These are phyloP conservation scores for Rhizopogon vulgaris DNA, from an alignment of 768 basidiomycete genomes.

Conservation along the genomic window DNA sequence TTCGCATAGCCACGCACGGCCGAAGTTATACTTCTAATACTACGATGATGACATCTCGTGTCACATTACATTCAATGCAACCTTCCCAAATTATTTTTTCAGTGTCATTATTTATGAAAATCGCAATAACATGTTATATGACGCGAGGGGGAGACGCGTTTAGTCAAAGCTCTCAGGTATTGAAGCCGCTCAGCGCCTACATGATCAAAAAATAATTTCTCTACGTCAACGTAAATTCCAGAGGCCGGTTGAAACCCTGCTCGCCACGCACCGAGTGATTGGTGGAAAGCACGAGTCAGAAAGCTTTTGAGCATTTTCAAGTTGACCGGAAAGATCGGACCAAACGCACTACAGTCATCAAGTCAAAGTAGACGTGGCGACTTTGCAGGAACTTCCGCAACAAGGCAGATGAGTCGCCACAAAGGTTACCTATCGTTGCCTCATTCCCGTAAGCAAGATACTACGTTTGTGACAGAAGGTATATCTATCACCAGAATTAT, in stretches of 20 bases:
- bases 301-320: no score
- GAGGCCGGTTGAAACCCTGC: neutral
- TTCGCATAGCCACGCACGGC: no score
- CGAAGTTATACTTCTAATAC: no score
- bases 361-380: no score
- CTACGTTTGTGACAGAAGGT: slow-evolving; percentile 4
- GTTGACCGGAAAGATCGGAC: no score
- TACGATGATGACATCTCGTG: no score
- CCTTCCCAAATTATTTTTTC: no score
- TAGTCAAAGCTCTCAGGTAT: neutral
- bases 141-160: neutral
- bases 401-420: slow-evolving; percentile 13
- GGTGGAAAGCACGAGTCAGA: no score
- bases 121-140: neutral
- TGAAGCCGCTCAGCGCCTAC: neutral
- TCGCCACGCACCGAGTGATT: no score
- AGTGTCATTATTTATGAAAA: no score
- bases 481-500: slow-evolving; percentile 5
- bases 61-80: no score
- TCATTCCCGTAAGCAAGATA: slow-evolving; percentile 17
- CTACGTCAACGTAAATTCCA: neutral
- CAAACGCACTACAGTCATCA: no score
- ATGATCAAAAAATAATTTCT: neutral
- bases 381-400: slow-evolving; percentile 3
- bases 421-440: slow-evolving; percentile 6